Conservation (phyloP, 768 basidiomycete species). For the Mycena metata region DNA sequence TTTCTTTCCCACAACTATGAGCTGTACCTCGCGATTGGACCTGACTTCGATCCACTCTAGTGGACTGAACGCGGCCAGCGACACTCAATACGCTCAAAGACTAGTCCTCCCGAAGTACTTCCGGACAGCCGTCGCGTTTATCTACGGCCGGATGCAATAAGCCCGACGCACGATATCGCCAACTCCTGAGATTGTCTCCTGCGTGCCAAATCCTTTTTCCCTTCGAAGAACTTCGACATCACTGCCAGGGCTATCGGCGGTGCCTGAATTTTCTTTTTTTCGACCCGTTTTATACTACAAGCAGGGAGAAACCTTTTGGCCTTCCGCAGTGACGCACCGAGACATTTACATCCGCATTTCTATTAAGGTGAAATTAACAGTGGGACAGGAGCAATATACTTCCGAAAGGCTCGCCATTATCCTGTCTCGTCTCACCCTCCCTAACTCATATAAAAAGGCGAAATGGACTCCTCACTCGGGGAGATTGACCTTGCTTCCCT, state of each 20-base stretch:
- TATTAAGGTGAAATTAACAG: neutral
- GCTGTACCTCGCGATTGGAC: no score
- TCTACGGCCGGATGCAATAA: neutral
- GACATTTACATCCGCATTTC: conserved; percentile 2
- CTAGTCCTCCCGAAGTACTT: neutral
- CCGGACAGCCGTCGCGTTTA: neutral
- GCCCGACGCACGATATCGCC: neutral
- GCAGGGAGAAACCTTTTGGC: no score
- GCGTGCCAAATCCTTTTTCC: neutral
- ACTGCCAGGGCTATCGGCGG: no score
- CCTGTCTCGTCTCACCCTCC: conserved; percentile 15
- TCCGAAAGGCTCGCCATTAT: conserved; percentile 2
- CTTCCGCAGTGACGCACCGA: neutral
- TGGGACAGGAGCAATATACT: conserved; percentile 15
- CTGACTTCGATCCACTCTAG: no score
- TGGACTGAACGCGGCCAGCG: no score
- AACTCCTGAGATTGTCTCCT: neutral
- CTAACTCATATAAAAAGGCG: conserved; percentile 7
- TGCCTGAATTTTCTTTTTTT: no score
- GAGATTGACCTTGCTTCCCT: neutral
- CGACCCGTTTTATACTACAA: no score
- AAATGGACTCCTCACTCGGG: neutral
- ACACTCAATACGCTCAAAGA: no score
- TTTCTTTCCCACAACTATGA: no score
- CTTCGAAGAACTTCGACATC: neutral